Base-by-base conservation (phyloP, 2,329 filamentous ascomycete genomes). In the Cordyceps javanica region DNA sequence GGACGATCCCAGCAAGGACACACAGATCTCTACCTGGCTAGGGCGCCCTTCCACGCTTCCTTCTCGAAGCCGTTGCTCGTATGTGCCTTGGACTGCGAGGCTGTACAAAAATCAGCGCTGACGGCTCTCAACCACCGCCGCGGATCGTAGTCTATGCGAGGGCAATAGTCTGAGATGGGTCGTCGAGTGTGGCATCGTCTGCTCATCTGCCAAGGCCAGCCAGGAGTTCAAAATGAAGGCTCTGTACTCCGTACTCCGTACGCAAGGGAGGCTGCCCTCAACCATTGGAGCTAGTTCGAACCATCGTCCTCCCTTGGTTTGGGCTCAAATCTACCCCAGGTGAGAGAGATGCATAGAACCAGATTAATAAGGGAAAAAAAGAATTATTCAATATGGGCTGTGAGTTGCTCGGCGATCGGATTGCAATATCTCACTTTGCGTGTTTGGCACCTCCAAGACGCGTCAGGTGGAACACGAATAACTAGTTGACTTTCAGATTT, bases 11-110 rank as follows among this genome's bases (percentile, higher is more conserved):
- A 13, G n/a, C 42, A 32, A 8, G 53, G n/a, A n/a, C n/a, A 39
- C 53, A 48, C 30, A 23, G 53, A 21, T 32, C 53, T 16, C 9
- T 16, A 39, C 23, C 21, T 46, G 42, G 42, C 32, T 39, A 8
- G 13, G 39, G 42, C 32, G 42, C 46, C 46, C 55, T 57, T 57
- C 55, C 21, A 57, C 26, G 25, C n/a, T 30, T 25, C 26, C 46
- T 56, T 57, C 55, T 52, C 38, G 55, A 57, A 57, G 55, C 21
- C 14, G 25, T 57, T 39, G 9, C 21, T 38, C 30, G 45, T 21
- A 52, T 25, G 6, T 45, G 23, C n/a, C 42, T n/a, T n/a, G n/a
- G n/a, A n/a, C 11, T 41, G 28, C n/a, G 53, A 56, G 34, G 53
- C 53, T 44, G 44, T 19, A 48, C 21, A 8, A n/a, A 28, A n/a